Base-by-base conservation (phyloP, 768 basidiomycete genomes). In the Leccinum boreale region DNA sequence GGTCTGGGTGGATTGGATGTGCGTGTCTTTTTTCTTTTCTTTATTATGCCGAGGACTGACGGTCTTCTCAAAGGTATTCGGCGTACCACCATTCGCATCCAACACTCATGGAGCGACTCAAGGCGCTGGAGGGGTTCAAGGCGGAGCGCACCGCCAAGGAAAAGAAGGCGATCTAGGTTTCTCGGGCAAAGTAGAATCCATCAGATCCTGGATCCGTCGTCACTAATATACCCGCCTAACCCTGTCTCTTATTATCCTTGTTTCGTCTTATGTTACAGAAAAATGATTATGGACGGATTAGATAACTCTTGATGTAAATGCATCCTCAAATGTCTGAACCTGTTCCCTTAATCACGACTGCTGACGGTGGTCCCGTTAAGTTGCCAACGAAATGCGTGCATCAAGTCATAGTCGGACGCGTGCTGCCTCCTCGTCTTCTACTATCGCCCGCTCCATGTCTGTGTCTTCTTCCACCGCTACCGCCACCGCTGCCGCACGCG, bases 41-140 rank as follows among this genome's bases (percentile, higher is more conserved):
- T 24, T 0, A 29, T 53, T 31, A 17, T 2, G 36, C 8, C 10
- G 44, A 9, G 17, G 48, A 11, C n/a, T 21, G 48, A 29, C 48
- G 17, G 19, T 29, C 5, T 19, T 31, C 17, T 60, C 1, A 2
- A 12, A 90, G 89, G 57, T 97, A 96, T 76, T 97, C 94, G 52
- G 91, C 92, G 21, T 97, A 93, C 65, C 93, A 97, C 72, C 93
- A 98, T 73, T 94, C 91, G 49, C 96, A 99, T 73, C 96, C 96
- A 5, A 97, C 94, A 3, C 72, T 99, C 62, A 89, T 90, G 36
- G 95, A 99, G 76, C 83, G 95, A 8, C 76, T 98, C 66, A 86
- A 83, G 61, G 92, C 85, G 3, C 79, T 97, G 39, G 92, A 96
- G 58, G 70, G 74, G n/a, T 85, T 82, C 77, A 80, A 85, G 64